phyloP scores from a whole-genome alignment of 148 eudicot genomes.

The Agrostemma githago region DNA sequence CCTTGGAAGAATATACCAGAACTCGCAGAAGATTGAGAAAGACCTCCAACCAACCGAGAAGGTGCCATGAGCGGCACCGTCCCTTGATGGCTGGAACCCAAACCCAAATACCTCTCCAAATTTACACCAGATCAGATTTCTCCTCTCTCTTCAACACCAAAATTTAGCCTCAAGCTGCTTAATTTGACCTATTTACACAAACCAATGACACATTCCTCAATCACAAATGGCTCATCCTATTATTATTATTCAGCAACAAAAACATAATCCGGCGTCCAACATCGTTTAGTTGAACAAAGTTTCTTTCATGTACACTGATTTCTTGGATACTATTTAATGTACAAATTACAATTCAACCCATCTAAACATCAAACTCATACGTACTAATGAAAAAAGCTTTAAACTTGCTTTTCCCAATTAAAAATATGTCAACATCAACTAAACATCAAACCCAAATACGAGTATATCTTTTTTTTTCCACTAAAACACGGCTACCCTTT shows the following conservation, averaged over 20 bases:
- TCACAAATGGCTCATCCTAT: neutral
- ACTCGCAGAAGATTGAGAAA: slow-evolving; percentile 71
- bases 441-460: slow-evolving; percentile 10
- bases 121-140: slow-evolving; percentile 28
- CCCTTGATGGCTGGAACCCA: slow-evolving; percentile 49
- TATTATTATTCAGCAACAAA: too few species aligned
- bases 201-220: slow-evolving; percentile 26
- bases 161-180: slow-evolving; percentile 16
- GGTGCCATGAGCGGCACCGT: slow-evolving; percentile 61
- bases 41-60: slow-evolving; percentile 66
- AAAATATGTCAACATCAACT: neutral
- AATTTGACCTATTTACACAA: slow-evolving; percentile 26
- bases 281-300: slow-evolving; percentile 22
- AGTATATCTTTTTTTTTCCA: neutral
- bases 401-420: slow-evolving; percentile 8
- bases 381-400: neutral
- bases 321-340: slow-evolving; percentile 24
- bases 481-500: neutral
- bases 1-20: slow-evolving; percentile 87
- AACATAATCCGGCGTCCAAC: slow-evolving; percentile 7
- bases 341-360: slow-evolving; percentile 5
- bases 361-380: neutral
- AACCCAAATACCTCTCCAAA: slow-evolving; percentile 51
- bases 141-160: slow-evolving; percentile 26
- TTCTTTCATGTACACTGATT: slow-evolving; percentile 20